These are phyloP conservation scores for Pilaira anomala DNA, from an alignment of 192 early-diverging fungal species.

Conservation along the genomic window DNA sequence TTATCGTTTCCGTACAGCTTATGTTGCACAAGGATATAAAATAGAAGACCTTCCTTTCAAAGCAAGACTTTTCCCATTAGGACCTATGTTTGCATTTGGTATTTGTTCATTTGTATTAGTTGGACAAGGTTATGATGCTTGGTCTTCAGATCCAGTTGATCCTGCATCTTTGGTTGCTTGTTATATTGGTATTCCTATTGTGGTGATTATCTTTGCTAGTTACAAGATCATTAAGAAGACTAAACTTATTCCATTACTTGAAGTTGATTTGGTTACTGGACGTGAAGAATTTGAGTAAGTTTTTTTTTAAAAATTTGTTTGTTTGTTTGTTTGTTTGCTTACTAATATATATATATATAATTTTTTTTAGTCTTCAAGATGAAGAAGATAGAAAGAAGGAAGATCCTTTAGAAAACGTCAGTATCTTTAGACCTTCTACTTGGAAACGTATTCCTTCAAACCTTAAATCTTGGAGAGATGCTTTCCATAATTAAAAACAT, in stretches of 20 bases:
- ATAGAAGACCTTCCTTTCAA: constrained; percentile 65
- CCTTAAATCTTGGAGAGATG: constrained; percentile 33
- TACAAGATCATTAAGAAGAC: constrained; percentile 67
- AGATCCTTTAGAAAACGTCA: constrained; percentile 33
- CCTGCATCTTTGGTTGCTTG: constrained; percentile 53
- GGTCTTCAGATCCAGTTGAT: constrained; percentile 43
- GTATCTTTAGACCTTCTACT: constrained; percentile 31
- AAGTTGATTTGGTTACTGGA: constrained; percentile 57
- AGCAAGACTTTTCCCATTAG: constrained; percentile 69
- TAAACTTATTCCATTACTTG: constrained; percentile 57
- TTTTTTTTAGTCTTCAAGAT: constrained; percentile 24
- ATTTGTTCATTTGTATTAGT: constrained; percentile 59
- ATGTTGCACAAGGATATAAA: constrained; percentile 63
- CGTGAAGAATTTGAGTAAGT: constrained; percentile 29
- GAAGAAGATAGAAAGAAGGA: constrained; percentile 22
- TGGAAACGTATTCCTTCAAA: constrained; percentile 34
- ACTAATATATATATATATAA: background rate
- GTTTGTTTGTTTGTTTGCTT: background rate
- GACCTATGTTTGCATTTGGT: constrained; percentile 61
- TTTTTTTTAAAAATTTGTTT: constrained; percentile 2
- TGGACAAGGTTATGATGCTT: constrained; percentile 61
- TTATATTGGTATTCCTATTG: constrained; percentile 66
- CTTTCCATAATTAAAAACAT: constrained; percentile 25
- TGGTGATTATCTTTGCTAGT: constrained; percentile 57
- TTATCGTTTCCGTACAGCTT: constrained; percentile 82